phyloP scores from a whole-genome alignment of 306 rosid species.

The Quercus ilex region DNA sequence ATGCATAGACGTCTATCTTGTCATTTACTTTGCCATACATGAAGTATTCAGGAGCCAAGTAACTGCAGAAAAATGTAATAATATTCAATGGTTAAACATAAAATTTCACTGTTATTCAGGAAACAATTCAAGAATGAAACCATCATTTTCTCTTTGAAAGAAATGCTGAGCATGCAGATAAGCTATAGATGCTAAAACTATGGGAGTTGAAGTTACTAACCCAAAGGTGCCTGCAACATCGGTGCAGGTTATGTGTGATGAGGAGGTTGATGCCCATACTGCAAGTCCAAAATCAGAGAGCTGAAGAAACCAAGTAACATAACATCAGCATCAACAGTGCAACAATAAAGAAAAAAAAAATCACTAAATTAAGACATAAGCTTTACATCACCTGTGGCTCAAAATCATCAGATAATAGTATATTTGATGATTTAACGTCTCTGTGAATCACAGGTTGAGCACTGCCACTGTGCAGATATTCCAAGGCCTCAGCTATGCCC shows the following conservation, averaged over 20 bases:
- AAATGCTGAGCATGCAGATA: background rate
- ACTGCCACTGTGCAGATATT: conserved; percentile 64
- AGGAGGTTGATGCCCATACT: conserved; percentile 69
- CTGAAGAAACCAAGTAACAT: conserved; percentile 41
- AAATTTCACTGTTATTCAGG: background rate
- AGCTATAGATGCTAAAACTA: background rate
- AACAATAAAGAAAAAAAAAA: background rate
- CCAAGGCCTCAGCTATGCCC: conserved; percentile 91
- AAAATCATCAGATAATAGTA: conserved; percentile 79
- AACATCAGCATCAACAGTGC: conserved; percentile 11
- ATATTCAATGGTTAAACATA: background rate
- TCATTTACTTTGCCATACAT: conserved; percentile 92
- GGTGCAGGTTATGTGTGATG: conserved; percentile 78
- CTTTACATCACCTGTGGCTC: conserved; percentile 71
- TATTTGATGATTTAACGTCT: conserved; percentile 88
- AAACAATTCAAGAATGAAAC: background rate
- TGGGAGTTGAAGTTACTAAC: conserved; percentile 44
- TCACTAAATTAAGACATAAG: conserved; percentile 5
- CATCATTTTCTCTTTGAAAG: background rate
- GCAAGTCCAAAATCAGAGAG: conserved; percentile 98
- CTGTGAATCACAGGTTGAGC: conserved; percentile 77
- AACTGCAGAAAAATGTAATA: conserved; percentile 47
- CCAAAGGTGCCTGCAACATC: conserved; percentile 99
- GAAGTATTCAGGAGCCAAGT: conserved; percentile 96
- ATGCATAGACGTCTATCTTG: conserved; percentile 91